Evolutionary conservation across 2,329 filamentous ascomycete species (phyloP).

Genomic region (Beauveria medogensis): DNA sequence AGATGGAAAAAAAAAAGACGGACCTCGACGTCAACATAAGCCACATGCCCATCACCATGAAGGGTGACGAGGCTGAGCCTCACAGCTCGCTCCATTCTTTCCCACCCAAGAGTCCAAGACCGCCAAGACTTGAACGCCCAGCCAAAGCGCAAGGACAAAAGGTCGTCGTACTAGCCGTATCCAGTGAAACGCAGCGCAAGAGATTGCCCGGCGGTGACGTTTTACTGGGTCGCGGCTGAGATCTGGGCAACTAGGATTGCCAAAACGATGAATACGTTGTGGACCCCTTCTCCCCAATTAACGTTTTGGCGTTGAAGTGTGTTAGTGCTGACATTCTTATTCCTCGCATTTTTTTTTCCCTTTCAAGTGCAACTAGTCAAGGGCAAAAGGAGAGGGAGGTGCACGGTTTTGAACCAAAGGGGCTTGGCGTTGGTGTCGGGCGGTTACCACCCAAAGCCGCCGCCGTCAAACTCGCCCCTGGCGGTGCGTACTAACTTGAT

Average conservation of each 20-base stretch:
- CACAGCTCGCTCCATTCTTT: background rate
- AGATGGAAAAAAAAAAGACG: too few species aligned
- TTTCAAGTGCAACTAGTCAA: too few species aligned
- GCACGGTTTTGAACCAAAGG: too few species aligned
- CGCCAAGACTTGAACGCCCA: background rate
- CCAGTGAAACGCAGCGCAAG: background rate
- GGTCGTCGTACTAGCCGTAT: conserved; percentile 5
- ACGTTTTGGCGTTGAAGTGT: too few species aligned
- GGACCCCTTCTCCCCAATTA: background rate
- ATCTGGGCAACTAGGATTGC: background rate
- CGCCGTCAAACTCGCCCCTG: too few species aligned
- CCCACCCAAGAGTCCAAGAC: background rate
- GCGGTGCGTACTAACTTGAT: too few species aligned
- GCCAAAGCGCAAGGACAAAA: background rate
- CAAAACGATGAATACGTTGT: background rate
- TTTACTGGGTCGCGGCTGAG: conserved; percentile 4
- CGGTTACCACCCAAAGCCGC: too few species aligned
- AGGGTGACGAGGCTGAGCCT: background rate
- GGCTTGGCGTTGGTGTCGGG: too few species aligned
- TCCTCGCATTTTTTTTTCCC: too few species aligned
- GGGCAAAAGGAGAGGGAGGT: too few species aligned
- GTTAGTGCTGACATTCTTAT: too few species aligned
- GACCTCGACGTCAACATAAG: background rate
- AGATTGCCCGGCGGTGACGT: background rate
- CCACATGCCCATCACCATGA: background rate